These are phyloP conservation scores for Acacia melanoxylon DNA, from an alignment of 306 rosid species.

Conservation along the genomic window DNA sequence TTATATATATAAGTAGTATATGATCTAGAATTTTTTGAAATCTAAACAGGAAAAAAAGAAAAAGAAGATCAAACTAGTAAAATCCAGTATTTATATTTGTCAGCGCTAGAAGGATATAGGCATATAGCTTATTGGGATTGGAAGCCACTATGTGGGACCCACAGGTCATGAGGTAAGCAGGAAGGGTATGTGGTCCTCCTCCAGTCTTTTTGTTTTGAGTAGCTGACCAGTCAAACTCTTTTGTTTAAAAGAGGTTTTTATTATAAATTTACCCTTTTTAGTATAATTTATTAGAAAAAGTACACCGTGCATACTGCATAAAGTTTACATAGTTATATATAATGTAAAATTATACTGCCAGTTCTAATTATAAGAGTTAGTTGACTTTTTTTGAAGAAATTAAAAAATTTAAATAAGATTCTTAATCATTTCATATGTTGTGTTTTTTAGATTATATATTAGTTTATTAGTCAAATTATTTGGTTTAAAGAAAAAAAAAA, in stretches of 20 bases:
- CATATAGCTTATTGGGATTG: slow-evolving; percentile 26
- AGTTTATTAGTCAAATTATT: too few relatives aligned
- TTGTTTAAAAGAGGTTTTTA: not conserved
- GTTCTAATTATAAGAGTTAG: too few relatives aligned
- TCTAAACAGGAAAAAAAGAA: too few relatives aligned
- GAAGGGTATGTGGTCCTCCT: slow-evolving; percentile 27
- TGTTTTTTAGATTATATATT: too few relatives aligned
- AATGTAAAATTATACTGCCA: not conserved
- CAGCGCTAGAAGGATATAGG: slow-evolving; percentile 19
- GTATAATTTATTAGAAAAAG: not conserved
- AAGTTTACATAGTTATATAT: not conserved
- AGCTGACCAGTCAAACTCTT: slow-evolving; percentile 42
- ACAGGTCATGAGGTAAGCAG: not conserved
- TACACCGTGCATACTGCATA: not conserved
- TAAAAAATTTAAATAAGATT: too few relatives aligned
- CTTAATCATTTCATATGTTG: too few relatives aligned
- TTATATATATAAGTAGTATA: too few relatives aligned
- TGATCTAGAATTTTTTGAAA: too few relatives aligned
- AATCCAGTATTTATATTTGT: slow-evolving; percentile 18
- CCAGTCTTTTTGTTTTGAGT: slow-evolving; percentile 8
- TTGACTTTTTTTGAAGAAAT: too few relatives aligned
- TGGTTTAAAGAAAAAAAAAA: too few relatives aligned
- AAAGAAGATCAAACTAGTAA: not conserved
- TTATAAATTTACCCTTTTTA: not conserved
- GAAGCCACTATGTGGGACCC: slow-evolving; percentile 5